Evolutionary conservation across 495 filamentous ascomycete genomes (phyloP).

Genomic region (Paragyromitra xinjiangensis): DNA sequence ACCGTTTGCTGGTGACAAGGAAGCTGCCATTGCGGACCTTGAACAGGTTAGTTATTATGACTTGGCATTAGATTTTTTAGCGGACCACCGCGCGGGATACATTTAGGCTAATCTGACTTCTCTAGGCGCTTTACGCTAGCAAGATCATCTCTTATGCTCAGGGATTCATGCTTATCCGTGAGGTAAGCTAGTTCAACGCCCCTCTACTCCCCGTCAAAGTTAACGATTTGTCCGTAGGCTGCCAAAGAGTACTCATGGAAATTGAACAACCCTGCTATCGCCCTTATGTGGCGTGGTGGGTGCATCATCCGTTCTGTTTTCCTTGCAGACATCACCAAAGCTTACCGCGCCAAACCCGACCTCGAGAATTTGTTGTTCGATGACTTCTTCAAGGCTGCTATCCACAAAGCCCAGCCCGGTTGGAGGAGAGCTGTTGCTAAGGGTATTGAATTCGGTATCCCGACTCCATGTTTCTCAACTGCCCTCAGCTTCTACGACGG

Average conservation of each 20-base stretch:
- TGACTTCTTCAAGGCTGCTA: slow-evolving; percentile 99
- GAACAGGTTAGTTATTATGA: slow-evolving; percentile 69
- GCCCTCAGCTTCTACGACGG: slow-evolving; percentile 98
- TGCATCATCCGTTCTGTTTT: slow-evolving; percentile 99
- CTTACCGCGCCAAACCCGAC: slow-evolving; percentile 92
- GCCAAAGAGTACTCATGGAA: slow-evolving; percentile 97
- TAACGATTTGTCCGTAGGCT: slow-evolving; percentile 67
- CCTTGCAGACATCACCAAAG: slow-evolving; percentile 98
- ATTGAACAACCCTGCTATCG: slow-evolving; percentile 99
- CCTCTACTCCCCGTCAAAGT: slow-evolving; percentile 16
- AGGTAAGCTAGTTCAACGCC: slow-evolving; percentile 67
- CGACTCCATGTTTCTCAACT: slow-evolving; percentile 93
- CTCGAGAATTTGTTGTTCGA: slow-evolving; percentile 98
- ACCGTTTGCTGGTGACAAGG: slow-evolving; percentile 86
- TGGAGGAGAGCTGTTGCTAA: slow-evolving; percentile 96
- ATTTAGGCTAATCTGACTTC: slow-evolving; percentile 45
- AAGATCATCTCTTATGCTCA: slow-evolving; percentile 99
- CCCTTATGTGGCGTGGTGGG: slow-evolving; percentile 99
- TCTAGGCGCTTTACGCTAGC: slow-evolving; percentile 86
- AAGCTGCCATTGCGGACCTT: slow-evolving; percentile 91
- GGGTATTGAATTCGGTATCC: slow-evolving; percentile 91
- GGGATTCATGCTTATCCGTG: slow-evolving; percentile 99
- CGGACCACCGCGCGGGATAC: background rate
- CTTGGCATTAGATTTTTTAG: background rate
- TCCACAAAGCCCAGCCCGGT: slow-evolving; percentile 92